phyloP scores from a whole-genome alignment of 1,284 basidiomycete species.

The Xerocomus nothofagi region DNA sequence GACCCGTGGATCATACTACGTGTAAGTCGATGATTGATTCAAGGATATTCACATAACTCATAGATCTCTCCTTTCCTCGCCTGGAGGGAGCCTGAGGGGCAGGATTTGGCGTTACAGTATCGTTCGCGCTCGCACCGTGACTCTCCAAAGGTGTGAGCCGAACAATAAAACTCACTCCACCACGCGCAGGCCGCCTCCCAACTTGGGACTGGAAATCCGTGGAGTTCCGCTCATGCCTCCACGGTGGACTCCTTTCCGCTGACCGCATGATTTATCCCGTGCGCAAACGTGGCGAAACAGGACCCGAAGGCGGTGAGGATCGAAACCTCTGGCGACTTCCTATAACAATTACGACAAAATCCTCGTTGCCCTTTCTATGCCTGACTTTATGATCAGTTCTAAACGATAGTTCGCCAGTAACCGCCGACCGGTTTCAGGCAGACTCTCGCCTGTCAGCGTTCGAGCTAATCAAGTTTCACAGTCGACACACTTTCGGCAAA shows the following conservation, averaged over 20 bases:
- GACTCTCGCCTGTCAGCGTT: slow-evolving; percentile 11
- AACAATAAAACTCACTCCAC: background rate
- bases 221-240: slow-evolving; percentile 24
- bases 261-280: slow-evolving; percentile 17
- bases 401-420: background rate
- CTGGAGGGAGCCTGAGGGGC: background rate
- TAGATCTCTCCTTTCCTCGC: background rate
- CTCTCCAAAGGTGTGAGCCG: background rate
- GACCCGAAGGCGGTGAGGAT: slow-evolving; percentile 22
- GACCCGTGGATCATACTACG: slow-evolving; percentile 10
- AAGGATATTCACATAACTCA: slow-evolving; percentile 1
- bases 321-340: slow-evolving; percentile 16
- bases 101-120: too few relatives aligned
- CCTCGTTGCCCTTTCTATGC: slow-evolving; percentile 5
- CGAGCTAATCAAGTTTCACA: slow-evolving; percentile 3
- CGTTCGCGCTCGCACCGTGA: too few relatives aligned
- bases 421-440: slow-evolving; percentile 14
- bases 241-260: slow-evolving; percentile 6
- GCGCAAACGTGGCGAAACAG: slow-evolving; percentile 21
- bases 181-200: slow-evolving; percentile 3
- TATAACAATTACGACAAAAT: slow-evolving; percentile 8
- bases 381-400: slow-evolving; percentile 7
- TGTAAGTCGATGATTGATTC: slow-evolving; percentile 2
- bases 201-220: slow-evolving; percentile 19
- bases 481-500: too few relatives aligned